Evolutionary conservation across 257 asterid species (phyloP).

Genomic region (Nicotiana paniculata): DNA sequence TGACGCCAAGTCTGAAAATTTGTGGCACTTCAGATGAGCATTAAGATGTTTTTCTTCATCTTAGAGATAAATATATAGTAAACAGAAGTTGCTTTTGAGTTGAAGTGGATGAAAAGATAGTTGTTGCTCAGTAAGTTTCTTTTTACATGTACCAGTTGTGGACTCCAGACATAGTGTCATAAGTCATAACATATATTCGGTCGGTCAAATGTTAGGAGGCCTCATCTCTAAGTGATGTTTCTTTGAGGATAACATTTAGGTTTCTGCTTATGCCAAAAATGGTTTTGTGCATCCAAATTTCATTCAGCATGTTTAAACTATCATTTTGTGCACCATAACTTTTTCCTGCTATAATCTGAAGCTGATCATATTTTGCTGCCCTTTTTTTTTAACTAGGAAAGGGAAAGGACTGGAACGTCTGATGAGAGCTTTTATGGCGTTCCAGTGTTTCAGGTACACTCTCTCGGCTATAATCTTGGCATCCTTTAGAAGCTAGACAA

Average conservation of each 20-base stretch:
- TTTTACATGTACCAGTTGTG: neutral
- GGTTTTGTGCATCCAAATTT: neutral
- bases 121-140: neutral
- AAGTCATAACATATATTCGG: neutral
- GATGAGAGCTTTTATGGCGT: constrained; percentile 73
- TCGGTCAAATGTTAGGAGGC: neutral
- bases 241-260: neutral
- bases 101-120: neutral
- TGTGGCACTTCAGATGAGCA: neutral
- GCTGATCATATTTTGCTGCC: constrained; percentile 5
- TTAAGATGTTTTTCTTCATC: neutral
- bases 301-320: neutral
- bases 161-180: neutral
- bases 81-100: neutral
- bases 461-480: neutral
- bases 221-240: neutral
- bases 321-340: neutral
- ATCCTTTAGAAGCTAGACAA: neutral
- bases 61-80: neutral
- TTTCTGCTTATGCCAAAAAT: neutral
- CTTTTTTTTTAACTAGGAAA: constrained; percentile 39
- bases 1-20: neutral
- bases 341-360: neutral
- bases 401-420: constrained; percentile 39
- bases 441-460: constrained; percentile 86